Conservation (phyloP, 305 asterid genomes). For the Solanum hybrid region DNA sequence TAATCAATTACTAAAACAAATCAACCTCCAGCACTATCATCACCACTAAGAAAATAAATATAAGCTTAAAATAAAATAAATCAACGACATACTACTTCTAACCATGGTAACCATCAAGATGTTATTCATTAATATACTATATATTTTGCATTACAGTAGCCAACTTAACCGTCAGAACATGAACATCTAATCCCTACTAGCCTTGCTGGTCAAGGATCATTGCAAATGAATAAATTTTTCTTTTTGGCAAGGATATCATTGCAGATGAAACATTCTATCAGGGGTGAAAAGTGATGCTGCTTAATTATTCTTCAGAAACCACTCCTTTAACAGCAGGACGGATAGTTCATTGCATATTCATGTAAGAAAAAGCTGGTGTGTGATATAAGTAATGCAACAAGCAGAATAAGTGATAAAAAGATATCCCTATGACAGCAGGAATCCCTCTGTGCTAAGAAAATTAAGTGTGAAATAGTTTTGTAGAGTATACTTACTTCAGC, state of each 20-base stretch:
- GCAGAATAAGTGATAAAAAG: neutral
- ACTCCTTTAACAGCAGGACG: neutral
- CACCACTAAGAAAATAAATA: neutral
- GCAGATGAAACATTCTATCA: neutral
- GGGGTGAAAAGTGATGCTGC: neutral
- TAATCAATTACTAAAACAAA: neutral
- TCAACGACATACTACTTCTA: neutral
- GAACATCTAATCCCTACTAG: neutral
- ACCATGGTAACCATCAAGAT: neutral
- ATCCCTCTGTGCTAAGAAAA: neutral
- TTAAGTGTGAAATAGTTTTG: neutral
- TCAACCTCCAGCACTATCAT: neutral
- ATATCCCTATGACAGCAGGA: neutral
- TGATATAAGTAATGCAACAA: neutral
- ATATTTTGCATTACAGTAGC: neutral
- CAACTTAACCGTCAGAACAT: neutral
- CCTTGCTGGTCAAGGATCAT: neutral
- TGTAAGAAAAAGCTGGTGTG: neutral
- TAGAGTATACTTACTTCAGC: slow-evolving; percentile 67
- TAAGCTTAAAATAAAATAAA: neutral
- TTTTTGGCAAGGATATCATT: neutral
- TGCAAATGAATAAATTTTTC: neutral
- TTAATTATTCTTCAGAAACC: neutral
- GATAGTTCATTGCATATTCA: neutral
- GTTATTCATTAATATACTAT: neutral